These are phyloP conservation scores for Colletotrichum liriopes DNA, from an alignment of 2,329 filamentous ascomycete species.

Conservation along the genomic window DNA sequence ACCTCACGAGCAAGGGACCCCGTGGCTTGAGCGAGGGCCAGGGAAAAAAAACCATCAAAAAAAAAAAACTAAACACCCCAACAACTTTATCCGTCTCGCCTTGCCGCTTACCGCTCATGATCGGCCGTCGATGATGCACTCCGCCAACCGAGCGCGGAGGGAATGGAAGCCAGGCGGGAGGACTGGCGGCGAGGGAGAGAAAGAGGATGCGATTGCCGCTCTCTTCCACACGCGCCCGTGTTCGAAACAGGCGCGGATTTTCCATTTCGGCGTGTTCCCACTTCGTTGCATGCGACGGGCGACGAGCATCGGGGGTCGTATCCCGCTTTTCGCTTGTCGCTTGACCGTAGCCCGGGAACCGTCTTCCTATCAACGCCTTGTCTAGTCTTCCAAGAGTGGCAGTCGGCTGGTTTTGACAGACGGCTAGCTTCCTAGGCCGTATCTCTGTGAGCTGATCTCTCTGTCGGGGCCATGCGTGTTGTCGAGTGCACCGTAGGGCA, in stretches of 20 bases:
- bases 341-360: constrained; percentile 18
- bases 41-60: background rate
- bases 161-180: background rate
- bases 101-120: constrained; percentile 22
- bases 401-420: background rate
- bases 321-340: constrained; percentile 29
- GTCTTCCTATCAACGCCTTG: background rate
- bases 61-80: no score
- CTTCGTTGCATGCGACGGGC: constrained; percentile 25
- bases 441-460: constrained; percentile 21
- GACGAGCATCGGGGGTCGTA: constrained; percentile 21
- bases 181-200: background rate
- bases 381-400: constrained; percentile 1
- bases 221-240: constrained; percentile 2
- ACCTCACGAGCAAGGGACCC: background rate
- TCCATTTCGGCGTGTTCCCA: constrained; percentile 16
- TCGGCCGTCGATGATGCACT: background rate
- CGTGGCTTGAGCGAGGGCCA: background rate
- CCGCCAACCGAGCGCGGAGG: constrained; percentile 13
- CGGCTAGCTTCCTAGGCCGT: background rate
- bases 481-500: constrained; percentile 1
- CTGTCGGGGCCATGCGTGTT: background rate
- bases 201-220: constrained; percentile 2
- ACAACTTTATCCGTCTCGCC: background rate
- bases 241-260: constrained; percentile 34